Evolutionary conservation across 2,329 filamentous ascomycete species (phyloP), one percentile per base, ranked within the genome.

Genomic region (Biscogniauxia marginata): DNA sequence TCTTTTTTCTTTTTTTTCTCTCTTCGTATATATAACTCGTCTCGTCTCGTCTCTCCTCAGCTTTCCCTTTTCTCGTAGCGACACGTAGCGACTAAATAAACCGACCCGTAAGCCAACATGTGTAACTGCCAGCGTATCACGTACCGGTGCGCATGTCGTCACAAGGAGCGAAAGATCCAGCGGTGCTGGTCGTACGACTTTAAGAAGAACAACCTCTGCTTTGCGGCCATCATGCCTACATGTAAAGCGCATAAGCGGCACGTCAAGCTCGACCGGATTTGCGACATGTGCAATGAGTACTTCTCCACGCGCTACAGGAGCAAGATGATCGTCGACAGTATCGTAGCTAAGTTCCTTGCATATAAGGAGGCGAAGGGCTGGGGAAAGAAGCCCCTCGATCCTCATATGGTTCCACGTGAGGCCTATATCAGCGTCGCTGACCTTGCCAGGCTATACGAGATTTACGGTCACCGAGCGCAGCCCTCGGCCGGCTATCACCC

Each of bases 331-430:
- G 59, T 56, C 43, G 45, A 58, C 11, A 4, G 45, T 20, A 58
- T 66, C 39, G 59, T 61, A 46, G 34, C 59, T 20, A 54, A 46
- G 11, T 70, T 68, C 53, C 53, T 70, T 18, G 53, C 55, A 22
- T 69, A 65, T 30, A 70, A 70, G 54, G 52, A 59, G 16, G 18
- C 43, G 3, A 61, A 48, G 7, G 64, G 66, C 9, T 53, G 62
- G 49, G 30, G 11, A 0, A 60, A 47, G 22, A 50, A 50, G 45
- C 39, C 51, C 18, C 50, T 68, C n/a, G 60, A 65, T 16, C 67
- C 65, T 5, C 34, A 46, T 1, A 52, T 53, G 9, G 45, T 70
- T 1, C 56, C 64, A 5, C 46, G 44, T 6, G 51, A 57, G 16
- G 54, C 48, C 4, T 64, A 67, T 16, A 49, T 66, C 46, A 44